A percentile compares a stretch with the other conserved stretches of the same genome.
phyloP scores from a whole-genome alignment of 148 eudicot genomes.

The Rhododendron molle region DNA sequence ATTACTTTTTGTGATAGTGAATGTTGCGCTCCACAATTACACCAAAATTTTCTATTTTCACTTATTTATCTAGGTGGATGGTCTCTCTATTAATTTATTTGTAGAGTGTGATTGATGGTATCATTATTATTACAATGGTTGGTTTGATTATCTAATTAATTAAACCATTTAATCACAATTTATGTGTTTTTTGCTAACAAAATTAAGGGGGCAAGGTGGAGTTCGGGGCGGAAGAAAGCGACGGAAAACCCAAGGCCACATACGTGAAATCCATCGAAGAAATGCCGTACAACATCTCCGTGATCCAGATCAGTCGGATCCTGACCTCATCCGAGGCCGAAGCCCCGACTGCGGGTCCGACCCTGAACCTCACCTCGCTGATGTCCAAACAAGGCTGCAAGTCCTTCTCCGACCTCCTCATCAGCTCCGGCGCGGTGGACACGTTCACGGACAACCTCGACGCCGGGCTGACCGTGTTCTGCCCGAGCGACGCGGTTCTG shows the following conservation, averaged over 20 bases:
- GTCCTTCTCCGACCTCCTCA: conserved; percentile 38
- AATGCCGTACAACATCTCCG: conserved; percentile 59
- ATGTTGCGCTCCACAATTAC: too few species aligned
- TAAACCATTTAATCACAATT: neutral
- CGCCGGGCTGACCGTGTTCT: conserved; percentile 71
- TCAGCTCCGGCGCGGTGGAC: conserved; percentile 35
- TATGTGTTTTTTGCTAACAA: neutral
- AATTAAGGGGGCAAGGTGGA: conserved; percentile 61
- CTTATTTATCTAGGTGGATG: too few species aligned
- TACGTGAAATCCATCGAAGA: conserved; percentile 56
- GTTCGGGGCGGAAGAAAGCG: conserved; percentile 41
- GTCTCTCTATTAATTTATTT: too few species aligned
- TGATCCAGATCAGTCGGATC: conserved; percentile 55
- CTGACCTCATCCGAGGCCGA: conserved; percentile 57
- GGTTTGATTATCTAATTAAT: neutral
- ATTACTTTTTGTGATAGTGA: too few species aligned
- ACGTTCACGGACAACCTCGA: conserved; percentile 45
- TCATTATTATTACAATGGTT: too few species aligned
- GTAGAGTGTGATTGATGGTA: too few species aligned
- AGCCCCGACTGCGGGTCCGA: conserved; percentile 66
- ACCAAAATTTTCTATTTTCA: too few species aligned
- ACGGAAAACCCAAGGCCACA: conserved; percentile 26
- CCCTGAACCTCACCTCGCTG: conserved; percentile 30
- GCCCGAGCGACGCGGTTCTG: conserved; percentile 49
- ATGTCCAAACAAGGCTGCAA: conserved; percentile 62